Base-by-base conservation (phyloP, 805 yeast genomes). In the Pichia kluyveri region DNA sequence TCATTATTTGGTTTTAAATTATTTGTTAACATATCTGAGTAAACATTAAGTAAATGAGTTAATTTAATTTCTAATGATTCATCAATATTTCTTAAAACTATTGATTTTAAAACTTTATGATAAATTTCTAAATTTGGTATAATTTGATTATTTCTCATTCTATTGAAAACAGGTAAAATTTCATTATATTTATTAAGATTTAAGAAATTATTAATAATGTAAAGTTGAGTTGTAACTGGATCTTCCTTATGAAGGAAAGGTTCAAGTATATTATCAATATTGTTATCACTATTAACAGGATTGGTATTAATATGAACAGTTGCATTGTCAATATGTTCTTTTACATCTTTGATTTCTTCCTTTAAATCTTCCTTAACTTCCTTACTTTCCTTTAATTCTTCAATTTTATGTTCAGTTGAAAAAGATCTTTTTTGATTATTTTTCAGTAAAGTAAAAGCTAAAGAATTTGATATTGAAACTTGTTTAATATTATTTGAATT, bases 41-140 rank as follows among this genome's bases (percentile, higher is more conserved):
- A 84, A 36, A 82, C 79, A 19, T 79, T 81, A 53, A 84, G 65
- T 49, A 84, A 60, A 46, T 74, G 77, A 2, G 86, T 82, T 60
- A 84, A 69, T 58, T 75, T 76, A 42, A 73, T 74, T 59, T 84
- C 88, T 8, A 77, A 63, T 27, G 80, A 69, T 52, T 72, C 75
- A 48, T 75, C 76, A 47, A 73, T 72, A 38, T 77, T 56, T 61
- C 93, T 71, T 40, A 61, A 51, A 14, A 73, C 62, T 11, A 84
- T 71, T 0, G 89, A 80, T 19, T 66, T 61, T 41, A 84, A 63
- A 6, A 83, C 79, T 17, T 73, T 65, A 51, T 77, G 75, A 64
- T 77, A 84, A 2, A 71, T 61, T 3, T 70, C 73, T 8, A 77
- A 59, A 8, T 79, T 67, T 28, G 86, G 86, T 2, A 75, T 56